Base-by-base conservation (phyloP, 768 basidiomycete species). In the Lyophyllum decastes region DNA sequence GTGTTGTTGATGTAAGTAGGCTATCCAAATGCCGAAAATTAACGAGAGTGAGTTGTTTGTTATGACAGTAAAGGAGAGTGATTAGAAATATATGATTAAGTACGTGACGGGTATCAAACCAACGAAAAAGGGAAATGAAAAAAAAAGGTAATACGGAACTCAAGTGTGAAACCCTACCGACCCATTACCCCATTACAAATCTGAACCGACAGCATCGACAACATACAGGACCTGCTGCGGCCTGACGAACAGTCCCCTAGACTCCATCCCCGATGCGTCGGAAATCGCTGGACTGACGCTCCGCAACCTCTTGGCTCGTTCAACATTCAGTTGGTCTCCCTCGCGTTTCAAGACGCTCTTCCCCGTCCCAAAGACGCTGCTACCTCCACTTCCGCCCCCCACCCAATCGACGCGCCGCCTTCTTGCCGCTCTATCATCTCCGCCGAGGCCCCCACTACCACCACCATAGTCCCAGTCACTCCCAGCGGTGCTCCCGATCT, bases 201-300 rank as follows among this genome's bases (percentile, higher is more conserved):
- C 85, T 12, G 80, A 73, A 4, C 86, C 90, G 41, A 90, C 85
- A 34, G 92, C 92, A 68, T 92, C 90, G 33, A 94, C 85, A 26
- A 94, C 92, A 68, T 94, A 93, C 52, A 94, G 75, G 54, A 94
- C 90, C 69, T 93, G 91, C 71, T 91, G 89, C 4, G 92, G 92
- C 54, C 92, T 75, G 47, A 94, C 91, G 66, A 94, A 94, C 46
- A 94, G 67, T 1, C 92, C 92, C 62, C 91, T 72, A 0, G 86
- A 82, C 72, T 94, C 81, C 59, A 73, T 70, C 30, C 70, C 79
- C 16, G 69, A 85, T 66, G 64, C 72, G 70, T 73, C 89, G 71
- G 72, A 85, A 64, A 67, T 83, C 0, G 83, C 84, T 6, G 92
- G 92, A 46, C 88, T 90, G 10, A 79, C 84, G 63, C 91, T 79